A percentile compares a stretch with the other conserved stretches of the same genome.
These are phyloP conservation scores for Setaria italica DNA, from an alignment of 202 grass and related monocot genomes.

Conservation along the genomic window DNA sequence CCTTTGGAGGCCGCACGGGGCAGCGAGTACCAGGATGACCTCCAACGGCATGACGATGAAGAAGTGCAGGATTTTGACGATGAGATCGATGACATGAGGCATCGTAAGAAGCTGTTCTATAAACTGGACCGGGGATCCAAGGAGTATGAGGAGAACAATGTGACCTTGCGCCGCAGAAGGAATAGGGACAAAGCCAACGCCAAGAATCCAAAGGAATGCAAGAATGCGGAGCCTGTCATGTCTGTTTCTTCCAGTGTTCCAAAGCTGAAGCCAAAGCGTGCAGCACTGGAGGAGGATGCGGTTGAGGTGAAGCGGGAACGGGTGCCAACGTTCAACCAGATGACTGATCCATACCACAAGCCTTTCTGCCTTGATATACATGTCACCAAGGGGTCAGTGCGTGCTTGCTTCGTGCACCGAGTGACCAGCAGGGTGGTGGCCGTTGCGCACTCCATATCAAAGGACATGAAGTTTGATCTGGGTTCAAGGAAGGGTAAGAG, in stretches of 20 bases:
- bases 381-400: conserved; percentile 74
- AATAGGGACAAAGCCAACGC: conserved; percentile 35
- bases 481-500: conserved; percentile 71
- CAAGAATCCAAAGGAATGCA: conserved; percentile 47
- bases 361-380: conserved; percentile 82
- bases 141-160: conserved; percentile 69
- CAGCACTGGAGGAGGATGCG: not conserved
- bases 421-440: conserved; percentile 71
- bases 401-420: conserved; percentile 76
- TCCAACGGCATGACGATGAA: conserved; percentile 16
- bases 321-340: conserved; percentile 62
- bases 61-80: conserved; percentile 49
- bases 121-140: conserved; percentile 66
- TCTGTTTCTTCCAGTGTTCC: conserved; percentile 28
- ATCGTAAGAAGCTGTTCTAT: conserved; percentile 69
- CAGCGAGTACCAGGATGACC: conserved; percentile 1
- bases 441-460: conserved; percentile 78
- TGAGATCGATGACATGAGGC: conserved; percentile 71
- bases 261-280: conserved; percentile 48
- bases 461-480: conserved; percentile 81
- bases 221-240: conserved; percentile 41
- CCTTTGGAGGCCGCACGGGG: not conserved
- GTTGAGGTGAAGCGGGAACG: conserved; percentile 55
- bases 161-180: conserved; percentile 43
- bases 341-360: conserved; percentile 70